Percentiles rank a stretch among this genome's conserved stretches.
Conservation (phyloP, 768 basidiomycete genomes). For the Leccinum aurantiacum region DNA sequence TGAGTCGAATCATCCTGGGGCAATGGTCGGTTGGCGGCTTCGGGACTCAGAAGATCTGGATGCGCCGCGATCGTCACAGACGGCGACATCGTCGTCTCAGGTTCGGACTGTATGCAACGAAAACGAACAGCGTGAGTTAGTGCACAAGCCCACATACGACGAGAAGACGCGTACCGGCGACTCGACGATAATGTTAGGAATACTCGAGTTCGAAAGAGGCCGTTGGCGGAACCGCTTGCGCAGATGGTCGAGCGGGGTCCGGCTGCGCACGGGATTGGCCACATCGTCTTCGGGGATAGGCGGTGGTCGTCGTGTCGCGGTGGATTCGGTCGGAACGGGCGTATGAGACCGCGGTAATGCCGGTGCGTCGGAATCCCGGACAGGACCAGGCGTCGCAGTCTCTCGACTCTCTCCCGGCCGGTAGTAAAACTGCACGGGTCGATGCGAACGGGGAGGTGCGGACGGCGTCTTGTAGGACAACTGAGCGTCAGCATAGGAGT, state of each 20-base stretch:
- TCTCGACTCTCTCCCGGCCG: constrained; percentile 30
- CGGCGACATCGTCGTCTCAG: constrained; percentile 37
- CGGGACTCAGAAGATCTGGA: constrained; percentile 45
- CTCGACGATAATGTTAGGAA: constrained; percentile 46
- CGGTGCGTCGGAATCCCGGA: constrained; percentile 17
- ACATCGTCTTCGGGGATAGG: constrained; percentile 2
- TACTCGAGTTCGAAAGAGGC: constrained; percentile 33
- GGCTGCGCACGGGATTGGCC: constrained; percentile 14
- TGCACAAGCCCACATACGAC: not conserved
- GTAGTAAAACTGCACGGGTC: constrained; percentile 19
- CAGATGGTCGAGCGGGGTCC: constrained; percentile 25
- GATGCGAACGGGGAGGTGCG: constrained; percentile 10
- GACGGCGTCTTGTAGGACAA: constrained; percentile 18
- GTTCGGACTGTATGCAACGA: constrained; percentile 36
- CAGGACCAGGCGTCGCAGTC: constrained; percentile 27
- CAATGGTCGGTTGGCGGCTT: constrained; percentile 34
- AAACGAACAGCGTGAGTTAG: not conserved
- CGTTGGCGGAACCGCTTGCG: constrained; percentile 31
- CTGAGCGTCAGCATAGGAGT: constrained; percentile 5
- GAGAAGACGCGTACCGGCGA: constrained; percentile 40
- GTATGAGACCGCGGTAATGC: constrained; percentile 15
- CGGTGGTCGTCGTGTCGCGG: constrained; percentile 1
- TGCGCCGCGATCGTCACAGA: constrained; percentile 32
- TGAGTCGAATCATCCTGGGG: constrained; percentile 18
- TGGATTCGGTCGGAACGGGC: constrained; percentile 13